These are phyloP conservation scores for Filobasidium floriforme DNA, from an alignment of 768 basidiomycete species.

Conservation along the genomic window DNA sequence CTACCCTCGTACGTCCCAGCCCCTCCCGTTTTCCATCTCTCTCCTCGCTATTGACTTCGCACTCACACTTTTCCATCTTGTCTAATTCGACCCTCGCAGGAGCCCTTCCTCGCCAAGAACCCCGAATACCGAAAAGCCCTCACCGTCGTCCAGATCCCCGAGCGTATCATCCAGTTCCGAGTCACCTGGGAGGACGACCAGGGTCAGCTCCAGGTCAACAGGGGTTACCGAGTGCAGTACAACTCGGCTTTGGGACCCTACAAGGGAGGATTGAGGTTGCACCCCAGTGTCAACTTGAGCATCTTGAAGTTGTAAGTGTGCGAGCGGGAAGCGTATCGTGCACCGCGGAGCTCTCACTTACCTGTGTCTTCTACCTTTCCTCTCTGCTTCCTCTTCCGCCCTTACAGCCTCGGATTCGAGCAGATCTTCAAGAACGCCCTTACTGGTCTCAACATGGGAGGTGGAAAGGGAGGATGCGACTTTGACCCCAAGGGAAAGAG, in stretches of 20 bases:
- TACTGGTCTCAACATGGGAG: conserved; percentile 68
- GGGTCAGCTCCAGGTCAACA: conserved; percentile 60
- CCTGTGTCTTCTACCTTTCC: neutral
- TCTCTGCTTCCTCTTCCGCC: neutral
- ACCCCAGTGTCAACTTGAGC: conserved; percentile 70
- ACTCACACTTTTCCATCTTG: neutral
- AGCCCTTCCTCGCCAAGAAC: conserved; percentile 56
- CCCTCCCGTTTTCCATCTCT: neutral
- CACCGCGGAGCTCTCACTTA: too few species aligned
- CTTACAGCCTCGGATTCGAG: conserved; percentile 64
- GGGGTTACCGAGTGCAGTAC: conserved; percentile 67
- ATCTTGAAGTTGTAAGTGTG: conserved; percentile 62
- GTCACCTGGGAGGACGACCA: conserved; percentile 71
- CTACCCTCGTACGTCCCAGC: conserved; percentile 44
- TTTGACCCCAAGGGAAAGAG: conserved; percentile 77
- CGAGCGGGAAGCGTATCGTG: too few species aligned
- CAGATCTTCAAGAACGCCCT: conserved; percentile 75
- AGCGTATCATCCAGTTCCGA: conserved; percentile 57
- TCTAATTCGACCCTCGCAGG: neutral
- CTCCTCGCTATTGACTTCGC: neutral
- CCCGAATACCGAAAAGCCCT: conserved; percentile 64
- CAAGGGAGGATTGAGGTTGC: conserved; percentile 70
- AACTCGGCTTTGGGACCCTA: conserved; percentile 71
- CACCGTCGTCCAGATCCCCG: conserved; percentile 53
- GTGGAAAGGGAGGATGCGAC: conserved; percentile 71